Percentiles rank a stretch among this genome's conserved stretches.
These are phyloP conservation scores for Penicillium goetzii DNA, from an alignment of 495 filamentous ascomycete genomes.

Conservation along the genomic window DNA sequence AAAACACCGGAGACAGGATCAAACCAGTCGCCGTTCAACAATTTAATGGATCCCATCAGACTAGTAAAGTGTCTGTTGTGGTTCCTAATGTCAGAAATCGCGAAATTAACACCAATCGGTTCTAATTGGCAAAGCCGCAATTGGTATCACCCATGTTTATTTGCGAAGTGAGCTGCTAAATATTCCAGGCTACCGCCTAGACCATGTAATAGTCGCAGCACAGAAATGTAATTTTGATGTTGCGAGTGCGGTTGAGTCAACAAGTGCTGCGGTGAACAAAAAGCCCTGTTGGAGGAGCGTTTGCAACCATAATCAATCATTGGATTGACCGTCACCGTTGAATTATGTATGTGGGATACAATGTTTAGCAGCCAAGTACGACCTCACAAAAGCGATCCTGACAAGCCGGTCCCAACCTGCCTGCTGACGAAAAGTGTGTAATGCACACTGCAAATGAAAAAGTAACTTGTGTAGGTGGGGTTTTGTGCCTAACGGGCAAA, in stretches of 20 bases:
- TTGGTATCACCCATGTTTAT: neutral
- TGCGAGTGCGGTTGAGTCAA: constrained; percentile 1
- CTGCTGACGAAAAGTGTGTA: neutral
- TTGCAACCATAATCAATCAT: neutral
- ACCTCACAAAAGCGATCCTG: neutral
- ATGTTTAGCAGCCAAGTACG: neutral
- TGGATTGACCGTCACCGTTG: neutral
- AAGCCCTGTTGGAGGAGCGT: neutral
- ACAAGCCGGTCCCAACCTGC: neutral
- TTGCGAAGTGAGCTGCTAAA: neutral
- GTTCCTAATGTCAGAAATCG: neutral
- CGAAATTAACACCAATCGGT: neutral
- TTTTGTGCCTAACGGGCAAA: too few relatives aligned
- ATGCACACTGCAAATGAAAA: neutral
- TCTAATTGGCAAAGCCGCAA: constrained; percentile 1
- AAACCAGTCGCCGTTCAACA: neutral
- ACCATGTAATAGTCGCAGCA: neutral
- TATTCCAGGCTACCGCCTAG: neutral
- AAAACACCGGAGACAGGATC: neutral
- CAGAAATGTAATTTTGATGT: constrained; percentile 2
- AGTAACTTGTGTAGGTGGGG: neutral
- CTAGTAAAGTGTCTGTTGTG: neutral
- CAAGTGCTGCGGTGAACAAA: neutral
- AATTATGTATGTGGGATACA: neutral
- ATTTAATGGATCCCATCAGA: neutral